phyloP scores from a whole-genome alignment of 345 rosid genomes.

The Acer negundo region DNA sequence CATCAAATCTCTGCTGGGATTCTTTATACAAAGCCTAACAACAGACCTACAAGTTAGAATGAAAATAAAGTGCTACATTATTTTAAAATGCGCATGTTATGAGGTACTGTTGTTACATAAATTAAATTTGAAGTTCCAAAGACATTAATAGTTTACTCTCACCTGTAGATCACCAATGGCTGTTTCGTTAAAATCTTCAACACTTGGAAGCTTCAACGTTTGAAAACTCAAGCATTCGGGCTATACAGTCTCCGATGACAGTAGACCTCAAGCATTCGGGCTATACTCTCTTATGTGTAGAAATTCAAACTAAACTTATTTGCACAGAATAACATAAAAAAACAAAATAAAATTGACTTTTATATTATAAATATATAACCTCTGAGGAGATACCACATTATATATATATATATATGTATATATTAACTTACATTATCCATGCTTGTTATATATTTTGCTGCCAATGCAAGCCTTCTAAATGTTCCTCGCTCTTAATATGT shows the following conservation, averaged over 20 bases:
- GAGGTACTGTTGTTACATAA: no score
- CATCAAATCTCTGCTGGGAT: slow-evolving; percentile 78
- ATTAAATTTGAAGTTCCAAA: slow-evolving; percentile 16
- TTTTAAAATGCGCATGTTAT: neutral
- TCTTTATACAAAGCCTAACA: slow-evolving; percentile 74
- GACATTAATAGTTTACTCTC: slow-evolving; percentile 18
- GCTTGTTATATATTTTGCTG: slow-evolving; percentile 40
- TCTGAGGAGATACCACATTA: no score
- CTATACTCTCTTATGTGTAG: slow-evolving; percentile 47
- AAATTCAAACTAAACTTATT: no score
- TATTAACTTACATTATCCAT: slow-evolving; percentile 63
- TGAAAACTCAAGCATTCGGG: slow-evolving; percentile 93
- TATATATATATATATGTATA: no score
- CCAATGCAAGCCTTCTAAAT: slow-evolving; percentile 43
- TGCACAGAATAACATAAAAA: no score
- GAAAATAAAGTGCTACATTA: no score
- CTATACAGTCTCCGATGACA: slow-evolving; percentile 89
- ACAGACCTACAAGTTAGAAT: slow-evolving; percentile 30
- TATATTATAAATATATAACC: no score
- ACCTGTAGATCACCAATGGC: slow-evolving; percentile 98
- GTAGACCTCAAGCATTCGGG: slow-evolving; percentile 94
- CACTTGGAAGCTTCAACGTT: slow-evolving; percentile 76
- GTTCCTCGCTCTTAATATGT: slow-evolving; percentile 40
- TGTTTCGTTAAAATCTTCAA: slow-evolving; percentile 63
- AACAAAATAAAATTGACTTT: no score